These are phyloP conservation scores for Paecilomyces formosus DNA, from an alignment of 2,329 filamentous ascomycete genomes.

Conservation along the genomic window DNA sequence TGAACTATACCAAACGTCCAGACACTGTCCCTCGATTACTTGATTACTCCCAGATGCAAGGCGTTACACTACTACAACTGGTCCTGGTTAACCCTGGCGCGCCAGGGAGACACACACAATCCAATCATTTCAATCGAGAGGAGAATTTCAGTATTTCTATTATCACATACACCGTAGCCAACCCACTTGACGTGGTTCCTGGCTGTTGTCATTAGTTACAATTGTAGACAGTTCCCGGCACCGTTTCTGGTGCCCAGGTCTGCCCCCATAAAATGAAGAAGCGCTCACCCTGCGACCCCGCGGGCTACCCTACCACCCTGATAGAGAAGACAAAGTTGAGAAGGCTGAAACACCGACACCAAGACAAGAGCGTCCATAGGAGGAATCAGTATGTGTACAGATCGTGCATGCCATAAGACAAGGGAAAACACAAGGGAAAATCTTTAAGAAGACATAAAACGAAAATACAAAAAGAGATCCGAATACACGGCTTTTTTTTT, in stretches of 20 bases:
- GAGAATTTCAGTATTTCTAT: slow-evolving; percentile 35
- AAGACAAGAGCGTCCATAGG: slow-evolving; percentile 10
- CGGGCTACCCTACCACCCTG: neutral
- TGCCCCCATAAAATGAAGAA: neutral
- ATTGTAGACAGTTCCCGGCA: slow-evolving; percentile 22
- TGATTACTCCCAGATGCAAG: slow-evolving; percentile 5
- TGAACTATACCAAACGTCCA: neutral
- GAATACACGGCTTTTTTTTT: neutral
- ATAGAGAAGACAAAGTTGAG: slow-evolving; percentile 5
- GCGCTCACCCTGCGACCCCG: neutral
- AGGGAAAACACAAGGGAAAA: slow-evolving; percentile 14
- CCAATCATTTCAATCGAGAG: slow-evolving; percentile 20
- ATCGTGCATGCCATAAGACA: slow-evolving; percentile 23
- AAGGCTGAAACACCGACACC: slow-evolving; percentile 26
- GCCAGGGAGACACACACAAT: neutral
- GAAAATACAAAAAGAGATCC: slow-evolving; percentile 12
- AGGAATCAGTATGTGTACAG: slow-evolving; percentile 27
- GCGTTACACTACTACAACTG: neutral
- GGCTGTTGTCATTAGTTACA: slow-evolving; percentile 36
- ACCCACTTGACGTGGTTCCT: slow-evolving; percentile 24
- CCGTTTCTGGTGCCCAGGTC: neutral
- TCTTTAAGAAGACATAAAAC: slow-evolving; percentile 15
- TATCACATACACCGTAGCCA: slow-evolving; percentile 27
- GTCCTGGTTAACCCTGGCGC: slow-evolving; percentile 3
- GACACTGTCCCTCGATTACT: slow-evolving; percentile 7